phyloP scores from a whole-genome alignment of 495 filamentous ascomycete species.

The Neurospora pannonica region DNA sequence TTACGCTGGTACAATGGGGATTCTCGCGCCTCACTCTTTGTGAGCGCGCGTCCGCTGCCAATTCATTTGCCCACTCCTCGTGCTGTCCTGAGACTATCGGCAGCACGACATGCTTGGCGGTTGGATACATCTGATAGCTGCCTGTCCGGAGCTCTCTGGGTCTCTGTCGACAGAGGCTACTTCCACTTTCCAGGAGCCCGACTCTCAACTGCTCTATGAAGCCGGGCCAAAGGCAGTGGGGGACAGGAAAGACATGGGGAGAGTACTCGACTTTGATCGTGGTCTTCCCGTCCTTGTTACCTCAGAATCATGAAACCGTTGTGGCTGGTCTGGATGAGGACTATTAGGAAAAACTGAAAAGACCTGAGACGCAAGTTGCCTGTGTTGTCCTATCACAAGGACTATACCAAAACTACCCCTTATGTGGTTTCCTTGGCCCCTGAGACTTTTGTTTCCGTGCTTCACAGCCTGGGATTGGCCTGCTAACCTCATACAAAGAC shows the following conservation, averaged over 20 bases:
- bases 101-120: conserved; percentile 6
- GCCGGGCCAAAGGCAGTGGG: conserved; percentile 26
- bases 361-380: conserved; percentile 24
- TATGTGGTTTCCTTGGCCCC: not conserved
- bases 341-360: conserved; percentile 27
- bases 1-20: conserved; percentile 24
- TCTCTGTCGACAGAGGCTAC: conserved; percentile 3
- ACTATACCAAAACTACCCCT: not conserved
- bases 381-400: not conserved
- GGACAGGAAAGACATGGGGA: conserved; percentile 11
- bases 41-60: conserved; percentile 19
- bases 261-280: conserved; percentile 3
- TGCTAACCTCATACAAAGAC: conserved; percentile 7
- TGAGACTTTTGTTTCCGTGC: conserved; percentile 2
- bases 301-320: conserved; percentile 23
- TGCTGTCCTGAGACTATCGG: conserved; percentile 12
- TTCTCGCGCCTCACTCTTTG: conserved; percentile 6
- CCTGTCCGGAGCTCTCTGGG: conserved; percentile 1
- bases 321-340: conserved; percentile 22
- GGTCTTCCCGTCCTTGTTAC: conserved; percentile 3
- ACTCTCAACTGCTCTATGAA: conserved; percentile 8
- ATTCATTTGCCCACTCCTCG: not conserved
- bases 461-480: conserved; percentile 4
- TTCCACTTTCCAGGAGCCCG: conserved; percentile 20
- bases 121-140: conserved; percentile 16